Evolutionary conservation across 2,329 filamentous ascomycete species (phyloP).

Genomic region (Colletotrichum sp.): DNA sequence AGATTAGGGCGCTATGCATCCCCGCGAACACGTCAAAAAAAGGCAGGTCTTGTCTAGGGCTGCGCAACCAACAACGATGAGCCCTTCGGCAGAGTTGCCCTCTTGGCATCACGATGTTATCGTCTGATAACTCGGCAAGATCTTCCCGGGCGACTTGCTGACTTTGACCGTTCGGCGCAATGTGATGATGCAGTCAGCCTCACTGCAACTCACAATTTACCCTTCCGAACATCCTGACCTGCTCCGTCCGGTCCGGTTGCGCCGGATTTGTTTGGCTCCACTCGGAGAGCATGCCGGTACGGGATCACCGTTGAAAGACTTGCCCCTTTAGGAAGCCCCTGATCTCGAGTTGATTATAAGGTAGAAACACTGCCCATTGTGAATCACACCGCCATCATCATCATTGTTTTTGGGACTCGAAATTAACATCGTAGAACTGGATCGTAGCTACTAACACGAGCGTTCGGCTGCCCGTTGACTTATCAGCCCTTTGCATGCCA

Average conservation of each 20-base stretch:
- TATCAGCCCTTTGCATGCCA: background rate
- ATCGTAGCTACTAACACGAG: accelerated
- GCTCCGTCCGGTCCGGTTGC: background rate
- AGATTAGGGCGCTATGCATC: background rate
- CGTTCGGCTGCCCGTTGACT: accelerated
- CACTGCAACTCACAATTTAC: background rate
- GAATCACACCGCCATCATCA: background rate
- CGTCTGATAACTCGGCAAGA: background rate
- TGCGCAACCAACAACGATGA: background rate
- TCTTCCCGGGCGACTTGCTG: background rate
- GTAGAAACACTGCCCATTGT: background rate
- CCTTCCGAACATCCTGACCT: background rate
- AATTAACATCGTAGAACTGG: background rate
- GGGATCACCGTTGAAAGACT: background rate
- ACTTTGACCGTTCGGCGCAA: background rate
- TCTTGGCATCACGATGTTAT: background rate
- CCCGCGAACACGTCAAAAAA: background rate
- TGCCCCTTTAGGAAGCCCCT: background rate
- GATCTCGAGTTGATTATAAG: background rate
- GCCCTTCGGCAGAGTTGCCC: background rate
- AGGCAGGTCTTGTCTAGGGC: background rate
- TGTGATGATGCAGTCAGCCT: background rate
- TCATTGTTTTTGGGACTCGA: accelerated
- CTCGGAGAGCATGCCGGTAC: background rate
- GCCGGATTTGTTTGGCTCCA: background rate